Evolutionary conservation across 129 eudicot species (phyloP), one percentile per base, ranked within the genome.

Genomic region (Lonicera japonica): DNA sequence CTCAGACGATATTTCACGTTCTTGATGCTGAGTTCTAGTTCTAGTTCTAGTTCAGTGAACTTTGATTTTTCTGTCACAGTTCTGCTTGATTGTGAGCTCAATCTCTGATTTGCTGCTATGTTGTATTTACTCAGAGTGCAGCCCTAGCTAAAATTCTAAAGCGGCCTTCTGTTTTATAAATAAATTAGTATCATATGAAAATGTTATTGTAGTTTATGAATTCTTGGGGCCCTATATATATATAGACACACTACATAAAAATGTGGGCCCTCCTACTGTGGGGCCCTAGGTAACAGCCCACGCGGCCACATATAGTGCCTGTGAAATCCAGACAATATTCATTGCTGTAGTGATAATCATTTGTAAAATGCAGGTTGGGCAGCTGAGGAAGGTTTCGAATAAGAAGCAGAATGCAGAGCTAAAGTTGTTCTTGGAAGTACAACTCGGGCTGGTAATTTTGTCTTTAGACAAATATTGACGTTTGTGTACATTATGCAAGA

Each of bases 321-420:
- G 40, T 3, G 25, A 60, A 16, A 21, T 39, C 13, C 11, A 0
- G 25, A 11, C 22, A 5, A n/a, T 3, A n/a, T 18, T 5, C 22
- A 9, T 40, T 19, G 20, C n/a, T n/a, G n/a, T 14, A 16, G 48
- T 56, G 73, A 41, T 23, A 61, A 68, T 54, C 39, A 43, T 46
- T 71, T 71, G 65, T 57, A n/a, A 64, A 67, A 60, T 77, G 70
- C 76, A 92, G 98, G 98, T 92, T 54, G 98, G 96, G n/a, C 86
- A 86, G 54, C 67, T 88, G 75, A 87, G 95, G 74, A 95, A 92
- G 56, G 75, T 70, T 58, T 88, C 91, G 39, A 92, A 82, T 64
- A 92, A 92, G 83, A 82, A 73, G 23, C 83, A 80, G 58, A 92
- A 88, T 82, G 96, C 98, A 29, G 96, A 92, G 75, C 77, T 92